Evolutionary conservation across 768 basidiomycete genomes (phyloP).

Genomic region (Peribolospora kevripleyi): DNA sequence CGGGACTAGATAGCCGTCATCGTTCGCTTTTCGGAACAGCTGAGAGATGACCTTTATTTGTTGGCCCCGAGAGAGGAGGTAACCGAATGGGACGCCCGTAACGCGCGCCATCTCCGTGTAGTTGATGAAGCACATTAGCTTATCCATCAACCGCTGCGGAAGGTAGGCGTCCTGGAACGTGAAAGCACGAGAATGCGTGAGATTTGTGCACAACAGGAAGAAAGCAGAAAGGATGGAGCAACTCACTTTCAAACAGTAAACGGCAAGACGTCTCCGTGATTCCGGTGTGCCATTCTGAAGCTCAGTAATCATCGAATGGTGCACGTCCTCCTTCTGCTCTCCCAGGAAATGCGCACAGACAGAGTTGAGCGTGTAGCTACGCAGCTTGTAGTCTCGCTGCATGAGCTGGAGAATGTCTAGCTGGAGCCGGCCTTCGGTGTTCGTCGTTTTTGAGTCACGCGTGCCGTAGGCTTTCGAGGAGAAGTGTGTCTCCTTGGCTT

Average conservation of each 20-base stretch:
- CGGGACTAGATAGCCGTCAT: constrained; percentile 74
- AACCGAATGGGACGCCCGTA: constrained; percentile 98
- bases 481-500: constrained; percentile 82
- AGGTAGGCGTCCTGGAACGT: constrained; percentile 71
- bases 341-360: constrained; percentile 89
- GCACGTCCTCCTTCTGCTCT: constrained; percentile 98
- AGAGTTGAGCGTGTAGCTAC: constrained; percentile 90
- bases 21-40: constrained; percentile 73
- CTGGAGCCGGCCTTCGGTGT: constrained; percentile 74
- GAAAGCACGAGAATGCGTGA: background rate
- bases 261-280: constrained; percentile 70
- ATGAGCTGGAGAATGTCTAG: constrained; percentile 91
- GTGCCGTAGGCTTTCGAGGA: constrained; percentile 94
- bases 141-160: constrained; percentile 84
- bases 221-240: background rate
- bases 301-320: constrained; percentile 93
- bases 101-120: constrained; percentile 99
- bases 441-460: constrained; percentile 82
- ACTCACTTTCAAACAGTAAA: constrained; percentile 84
- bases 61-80: constrained; percentile 72
- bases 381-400: constrained; percentile 92
- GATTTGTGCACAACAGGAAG: background rate
- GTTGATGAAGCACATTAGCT: constrained; percentile 97
- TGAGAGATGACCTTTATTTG: constrained; percentile 98
- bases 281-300: constrained; percentile 91